Percentiles rank a stretch among this genome's conserved stretches.
phyloP scores from a whole-genome alignment of 164 flowering plant genomes.

The Pachysandra terminalis region DNA sequence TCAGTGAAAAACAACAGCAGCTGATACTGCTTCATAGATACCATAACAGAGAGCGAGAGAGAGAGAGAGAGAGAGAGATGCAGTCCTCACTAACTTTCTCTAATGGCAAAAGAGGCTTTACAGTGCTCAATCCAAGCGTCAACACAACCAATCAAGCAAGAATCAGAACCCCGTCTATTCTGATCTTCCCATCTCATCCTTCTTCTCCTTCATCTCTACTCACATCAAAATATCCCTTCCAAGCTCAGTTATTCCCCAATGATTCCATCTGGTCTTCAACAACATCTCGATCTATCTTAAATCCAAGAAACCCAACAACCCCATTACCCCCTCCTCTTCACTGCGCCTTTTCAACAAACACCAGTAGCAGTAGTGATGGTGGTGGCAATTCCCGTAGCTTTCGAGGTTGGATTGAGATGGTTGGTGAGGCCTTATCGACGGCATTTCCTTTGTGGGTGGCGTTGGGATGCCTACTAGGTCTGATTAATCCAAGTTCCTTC shows the following conservation, averaged over 20 bases:
- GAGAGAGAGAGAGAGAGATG: slow-evolving; percentile 10
- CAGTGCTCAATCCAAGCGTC: neutral
- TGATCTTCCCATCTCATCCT: neutral
- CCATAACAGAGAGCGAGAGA: too few species aligned
- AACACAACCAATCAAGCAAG: neutral
- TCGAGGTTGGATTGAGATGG: slow-evolving; percentile 33
- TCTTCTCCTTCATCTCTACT: neutral
- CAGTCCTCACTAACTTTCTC: neutral
- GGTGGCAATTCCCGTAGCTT: slow-evolving; percentile 12
- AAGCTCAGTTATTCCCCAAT: neutral
- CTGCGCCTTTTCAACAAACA: slow-evolving; percentile 39
- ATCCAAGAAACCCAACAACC: neutral
- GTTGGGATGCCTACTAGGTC: slow-evolving; percentile 62
- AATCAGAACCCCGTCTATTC: neutral
- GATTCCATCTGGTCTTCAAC: neutral
- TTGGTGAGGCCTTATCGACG: slow-evolving; percentile 55
- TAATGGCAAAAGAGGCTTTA: neutral
- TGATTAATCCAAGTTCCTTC: slow-evolving; percentile 52
- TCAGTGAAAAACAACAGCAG: too few species aligned
- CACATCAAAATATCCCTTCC: neutral
- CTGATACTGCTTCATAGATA: too few species aligned
- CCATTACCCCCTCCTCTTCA: slow-evolving; percentile 21
- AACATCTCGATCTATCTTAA: neutral
- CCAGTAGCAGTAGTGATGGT: slow-evolving; percentile 4
- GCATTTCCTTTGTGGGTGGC: slow-evolving; percentile 86